Evolutionary conservation across 306 rosid genomes (phyloP), one percentile per base, ranked within the genome.

Genomic region (Glycyrrhiza uralensis): DNA sequence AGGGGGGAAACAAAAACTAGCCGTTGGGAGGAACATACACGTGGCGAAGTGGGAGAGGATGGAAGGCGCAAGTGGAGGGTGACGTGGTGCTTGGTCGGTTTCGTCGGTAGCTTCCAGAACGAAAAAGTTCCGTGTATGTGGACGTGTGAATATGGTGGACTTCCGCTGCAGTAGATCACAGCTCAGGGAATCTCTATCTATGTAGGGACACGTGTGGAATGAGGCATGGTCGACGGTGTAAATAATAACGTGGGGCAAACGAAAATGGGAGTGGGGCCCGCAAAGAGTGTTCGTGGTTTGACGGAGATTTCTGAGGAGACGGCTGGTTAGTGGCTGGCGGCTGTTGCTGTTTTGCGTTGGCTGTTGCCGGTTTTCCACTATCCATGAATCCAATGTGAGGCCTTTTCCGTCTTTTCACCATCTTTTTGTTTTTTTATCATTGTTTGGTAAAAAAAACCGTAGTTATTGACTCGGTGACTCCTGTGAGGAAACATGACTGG

Each of bases 61-160:
- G 14, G 3, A 35, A 35, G 66, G 60, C 32, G 59, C n/a, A 22
- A 71, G 69, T 67, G 62, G 50, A 17, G 0, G 29, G 3, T 80
- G 89, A 88, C 86, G 85, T 85, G 90, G 92, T 28, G 47, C 47
- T 26, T 80, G 92, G 97, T 84, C 90, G 89, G 96, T 88, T 52
- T 30, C 57, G 84, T 76, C 67, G 84, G 88, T 78, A 19, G 63
- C 84, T 57, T 85, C 10, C 39, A 22, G 66, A 45, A 7, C 85
- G 66, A 45, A 7, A 84, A 84, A 79, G 82, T 67, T 79, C 60
- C 8, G n/a, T 20, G 80, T 59, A 14, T 47, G 71, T 50, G 49
- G 75, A 29, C 80, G 71, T 42, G 76, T 52, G 58, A 32, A 15
- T 73, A 60, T 1, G 0, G 2, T 72, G 51, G 29, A 39, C 60